Base-by-base conservation (phyloP, 2,329 filamentous ascomycete species). In the Ophiostoma sp. region DNA sequence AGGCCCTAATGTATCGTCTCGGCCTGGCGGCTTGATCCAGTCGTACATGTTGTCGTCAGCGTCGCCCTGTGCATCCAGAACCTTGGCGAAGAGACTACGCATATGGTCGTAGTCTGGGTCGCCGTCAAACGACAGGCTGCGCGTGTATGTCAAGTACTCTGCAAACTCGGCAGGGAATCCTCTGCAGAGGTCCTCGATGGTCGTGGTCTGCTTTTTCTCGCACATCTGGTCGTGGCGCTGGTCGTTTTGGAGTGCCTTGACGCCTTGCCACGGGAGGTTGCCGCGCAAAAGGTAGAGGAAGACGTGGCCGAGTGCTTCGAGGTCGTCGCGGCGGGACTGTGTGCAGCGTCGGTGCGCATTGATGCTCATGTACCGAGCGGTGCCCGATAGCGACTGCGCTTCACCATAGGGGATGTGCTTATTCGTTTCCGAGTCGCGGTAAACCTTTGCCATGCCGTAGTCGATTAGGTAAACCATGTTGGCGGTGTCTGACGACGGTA, bases 191-290 rank as follows among this genome's bases (percentile, higher is more conserved):
- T 99, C 95, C 82, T 97, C 96, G 82, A 99, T 95, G 8, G 88
- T 88, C 23, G 94, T 98, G 0, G 94, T 97, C 83, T 97, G 94
- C 84, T 99, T 99, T 89, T 98, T 98, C 84, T 98, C 94, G 64
- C 94, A 94, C 81, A 99, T 99, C 85, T 97, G 97, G 82, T 99
- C 95, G 79, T 99, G 98, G 82, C 98, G 98, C 80, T 97, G 94
- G 87, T 98, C 90, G 80, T 90, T 89, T 64, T 87, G 90, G 44
- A 87, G 87, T 77, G 88, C 87, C 81, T 90, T 90, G 74, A 90
- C 81, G 20, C 88, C 88, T 77, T 91, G 88, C 89, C 89, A 91
- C 48, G 89, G 89, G 69, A 91, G 82, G 20, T 86, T 87, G 65
- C 89, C 89, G 15, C 88, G 84, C 57, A 90, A 79, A 79, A 91